phyloP scores from a whole-genome alignment of 1,284 basidiomycete species.

The Tetrapyrgos nigripes region DNA sequence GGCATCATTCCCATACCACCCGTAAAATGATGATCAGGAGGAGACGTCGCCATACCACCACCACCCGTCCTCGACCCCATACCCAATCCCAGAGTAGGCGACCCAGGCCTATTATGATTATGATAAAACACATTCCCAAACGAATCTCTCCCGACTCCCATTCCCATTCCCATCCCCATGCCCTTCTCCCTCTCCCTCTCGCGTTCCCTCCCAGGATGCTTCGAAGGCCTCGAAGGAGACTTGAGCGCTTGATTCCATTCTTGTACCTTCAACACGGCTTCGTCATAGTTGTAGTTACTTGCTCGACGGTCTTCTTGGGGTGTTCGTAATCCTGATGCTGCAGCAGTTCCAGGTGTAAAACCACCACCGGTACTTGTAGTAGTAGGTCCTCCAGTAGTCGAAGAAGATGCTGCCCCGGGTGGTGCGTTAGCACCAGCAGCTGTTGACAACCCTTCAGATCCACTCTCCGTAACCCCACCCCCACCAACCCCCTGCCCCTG shows the following conservation, averaged over 20 bases:
- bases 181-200: neutral
- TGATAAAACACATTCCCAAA: slow-evolving; percentile 26
- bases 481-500: neutral
- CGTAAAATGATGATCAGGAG: no score
- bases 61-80: no score
- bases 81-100: no score
- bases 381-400: neutral
- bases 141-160: slow-evolving; percentile 3
- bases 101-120: slow-evolving; percentile 35
- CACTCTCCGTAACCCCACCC: neutral
- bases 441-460: no score
- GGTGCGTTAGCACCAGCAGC: no score
- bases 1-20: no score
- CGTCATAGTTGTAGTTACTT: slow-evolving; percentile 85
- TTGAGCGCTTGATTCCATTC: slow-evolving; percentile 95
- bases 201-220: slow-evolving; percentile 55
- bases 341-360: neutral
- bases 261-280: slow-evolving; percentile 93
- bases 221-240: slow-evolving; percentile 61
- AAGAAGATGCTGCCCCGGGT: no score
- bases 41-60: no score
- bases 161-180: slow-evolving; percentile 33
- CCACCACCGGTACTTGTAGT: neutral
- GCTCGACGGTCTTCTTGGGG: slow-evolving; percentile 55
- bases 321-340: neutral